Base-by-base conservation (phyloP, 345 rosid genomes). In the Pugionium dolabratum region DNA sequence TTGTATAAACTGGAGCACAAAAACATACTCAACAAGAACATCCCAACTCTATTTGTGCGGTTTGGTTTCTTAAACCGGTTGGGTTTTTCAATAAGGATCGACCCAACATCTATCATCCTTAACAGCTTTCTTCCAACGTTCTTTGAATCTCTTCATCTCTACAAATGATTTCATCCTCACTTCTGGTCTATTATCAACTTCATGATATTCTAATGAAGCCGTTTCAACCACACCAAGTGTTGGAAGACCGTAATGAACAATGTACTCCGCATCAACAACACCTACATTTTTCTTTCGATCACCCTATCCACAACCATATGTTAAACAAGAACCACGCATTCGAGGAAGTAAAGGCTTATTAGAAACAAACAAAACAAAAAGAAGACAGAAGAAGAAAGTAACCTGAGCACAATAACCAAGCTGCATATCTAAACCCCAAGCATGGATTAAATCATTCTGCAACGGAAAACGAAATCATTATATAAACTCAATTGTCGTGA, bases 391-490 rank as follows among this genome's bases (percentile, higher is more conserved):
- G 26, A 52, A 66, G 27, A 69, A 71, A 66, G 73, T 67, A 79
- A 89, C 98, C 67, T 88, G 96, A 44, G 96, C 91, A 55, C 98
- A 93, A 70, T 90, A 90, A 29, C 98, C 98, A 2, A 90, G 97
- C 70, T 82, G 87, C 71, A 61, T 74, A 76, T 93, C 98, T 31
- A 93, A 71, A 54, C 98, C 98, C 98, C 98, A 93, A 0, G 96
- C 94, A 29, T 93, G 97, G 72, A 90, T 86, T 82, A 93, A 79
- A 78, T 93, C 97, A 69, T 90, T 93, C 97, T 93, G 84, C 31
- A 68, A 4, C 36, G 9, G 25, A 44, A 73, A 64, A 37, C 18
- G 0, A 75, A 64, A 44, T 7, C 41, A 49, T 54, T 25, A 25
- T 18, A 18, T 18, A 55, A 69, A 63, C 41, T 32, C 1, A 4